Base-by-base conservation (phyloP, 371 early-diverging fungal species). In the Choanephora cucurbitarum region DNA sequence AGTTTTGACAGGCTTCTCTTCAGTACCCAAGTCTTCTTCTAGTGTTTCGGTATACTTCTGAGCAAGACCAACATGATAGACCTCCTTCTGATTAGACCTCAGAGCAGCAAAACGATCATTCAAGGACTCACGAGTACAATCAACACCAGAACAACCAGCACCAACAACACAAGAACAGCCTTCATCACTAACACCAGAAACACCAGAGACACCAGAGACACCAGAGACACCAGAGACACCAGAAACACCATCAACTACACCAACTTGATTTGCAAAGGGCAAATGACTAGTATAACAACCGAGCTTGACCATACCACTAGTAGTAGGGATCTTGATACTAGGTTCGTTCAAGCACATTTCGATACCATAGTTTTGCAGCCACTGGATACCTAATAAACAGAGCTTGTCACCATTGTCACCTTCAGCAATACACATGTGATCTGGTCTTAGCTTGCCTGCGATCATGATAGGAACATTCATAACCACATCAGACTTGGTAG, bases 321-420 rank as follows among this genome's bases (percentile, higher is more conserved):
- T 40, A 10, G 55, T 47, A 23, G 64, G 64, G 5, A 63, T 34
- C 5, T 17, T 17, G 8, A 64, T 55, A 24, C 23, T n/a, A 0
- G 48, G 45, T 0, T 42, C 23, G 1, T 8, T 32, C 8, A 50
- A 14, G 24, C 57, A 33, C 0, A 49, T 7, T 1, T 39, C 40
- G 9, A 67, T 32, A 39, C 59, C 57, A 56, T 62, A 60, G 0
- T 58, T 52, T 28, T 53, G 54, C 23, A 67, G 55, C 49, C 58
- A 67, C 7, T 62, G 55, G 5, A 61, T 34, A 21, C 67, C 67
- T 0, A 67, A 10, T 1, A 62, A 15, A 45, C 55, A 56, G 1
- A 60, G 21, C 14, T 37, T 9, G 11, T 59, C 45, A 24, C 41
- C 48, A 19, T 42, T 17, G n/a, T 17, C 46, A 32, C 21, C 1